Evolutionary conservation across 805 yeast genomes (phyloP), one percentile per base, ranked within the genome.

Genomic region (Sugiyamaella chiloensis): DNA sequence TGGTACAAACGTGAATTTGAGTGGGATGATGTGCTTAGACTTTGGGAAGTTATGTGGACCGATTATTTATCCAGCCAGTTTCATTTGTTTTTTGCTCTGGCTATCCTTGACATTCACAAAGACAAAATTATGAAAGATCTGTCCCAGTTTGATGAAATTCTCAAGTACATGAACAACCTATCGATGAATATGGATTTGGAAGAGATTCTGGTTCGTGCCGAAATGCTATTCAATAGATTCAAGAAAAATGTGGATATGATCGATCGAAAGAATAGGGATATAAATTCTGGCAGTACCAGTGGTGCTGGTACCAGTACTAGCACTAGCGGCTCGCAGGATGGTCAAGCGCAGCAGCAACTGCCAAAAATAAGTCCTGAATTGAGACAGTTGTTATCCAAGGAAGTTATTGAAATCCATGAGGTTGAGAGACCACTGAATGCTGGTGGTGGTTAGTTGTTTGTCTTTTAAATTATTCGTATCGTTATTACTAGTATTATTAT

Each of bases 11-110:
- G 99, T 42, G 99, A 93, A 60, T 83, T 93, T 53, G 76, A 75
- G 23, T 86, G 91, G 77, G 78, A 78, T 41, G 87, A 87, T 46
- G 85, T 87, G 1, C 68, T 85, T 60, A 71, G 77, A 24, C 72
- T 91, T n/a, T 91, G 98, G 98, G 99, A 91, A 61, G 81, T 85
- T 2, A 70, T 93, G 40, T 87, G 93, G 82, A 91, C 98, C 0
- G 91, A 91, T 66, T 84, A 70, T 59, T 81, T 87, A 60, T 78
- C 91, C 0, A 81, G 93, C 4, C 97, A 93, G 64, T 90, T 84
- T 63, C 95, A 89, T 57, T 67, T 93, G 30, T 89, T 93, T 60
- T 75, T 93, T 58, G 91, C 95, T 16, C 69, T 91, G 55, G 93
- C 96, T 0, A 82, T 93, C n/a, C 72, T 93, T 41, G 95, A 91